Percentiles rank a stretch among this genome's conserved stretches.
These are phyloP conservation scores for Vitis cinerea DNA, from an alignment of 164 flowering plant genomes.

Conservation along the genomic window DNA sequence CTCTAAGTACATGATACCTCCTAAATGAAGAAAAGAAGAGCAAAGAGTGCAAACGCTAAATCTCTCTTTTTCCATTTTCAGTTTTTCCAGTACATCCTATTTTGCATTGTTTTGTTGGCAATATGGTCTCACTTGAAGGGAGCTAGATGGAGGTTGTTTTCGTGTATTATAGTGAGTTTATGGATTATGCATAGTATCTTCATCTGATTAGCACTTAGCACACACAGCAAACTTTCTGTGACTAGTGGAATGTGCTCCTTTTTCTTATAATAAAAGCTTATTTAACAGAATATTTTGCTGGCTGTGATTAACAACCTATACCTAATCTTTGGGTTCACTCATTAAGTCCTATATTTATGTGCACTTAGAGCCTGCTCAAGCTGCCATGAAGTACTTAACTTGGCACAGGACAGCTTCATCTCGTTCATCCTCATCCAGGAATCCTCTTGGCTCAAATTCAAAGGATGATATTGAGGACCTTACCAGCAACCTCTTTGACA, in stretches of 20 bases:
- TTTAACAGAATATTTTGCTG: background rate
- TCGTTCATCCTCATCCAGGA: constrained; percentile 79
- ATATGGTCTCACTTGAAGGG: too few relatives aligned
- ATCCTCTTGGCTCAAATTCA: constrained; percentile 49
- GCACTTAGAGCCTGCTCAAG: constrained; percentile 53
- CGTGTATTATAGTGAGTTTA: too few relatives aligned
- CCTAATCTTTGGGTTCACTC: background rate
- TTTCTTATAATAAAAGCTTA: background rate
- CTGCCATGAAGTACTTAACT: constrained; percentile 65
- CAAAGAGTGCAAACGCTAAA: too few relatives aligned
- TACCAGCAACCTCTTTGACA: constrained; percentile 44
- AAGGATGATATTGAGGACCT: constrained; percentile 53
- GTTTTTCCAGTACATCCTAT: too few relatives aligned
- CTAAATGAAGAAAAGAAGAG: too few relatives aligned
- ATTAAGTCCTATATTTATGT: constrained; percentile 3
- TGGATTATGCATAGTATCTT: too few relatives aligned
- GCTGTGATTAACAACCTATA: background rate
- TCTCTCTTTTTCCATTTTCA: too few relatives aligned
- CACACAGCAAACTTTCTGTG: background rate
- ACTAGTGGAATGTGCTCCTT: background rate
- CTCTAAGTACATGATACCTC: too few relatives aligned
- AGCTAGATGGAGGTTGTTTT: too few relatives aligned
- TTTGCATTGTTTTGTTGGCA: too few relatives aligned
- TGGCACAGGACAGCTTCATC: constrained; percentile 92
- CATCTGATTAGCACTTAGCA: too few relatives aligned